These are phyloP conservation scores for Trametes sanguinea DNA, from an alignment of 768 basidiomycete genomes.

Conservation along the genomic window DNA sequence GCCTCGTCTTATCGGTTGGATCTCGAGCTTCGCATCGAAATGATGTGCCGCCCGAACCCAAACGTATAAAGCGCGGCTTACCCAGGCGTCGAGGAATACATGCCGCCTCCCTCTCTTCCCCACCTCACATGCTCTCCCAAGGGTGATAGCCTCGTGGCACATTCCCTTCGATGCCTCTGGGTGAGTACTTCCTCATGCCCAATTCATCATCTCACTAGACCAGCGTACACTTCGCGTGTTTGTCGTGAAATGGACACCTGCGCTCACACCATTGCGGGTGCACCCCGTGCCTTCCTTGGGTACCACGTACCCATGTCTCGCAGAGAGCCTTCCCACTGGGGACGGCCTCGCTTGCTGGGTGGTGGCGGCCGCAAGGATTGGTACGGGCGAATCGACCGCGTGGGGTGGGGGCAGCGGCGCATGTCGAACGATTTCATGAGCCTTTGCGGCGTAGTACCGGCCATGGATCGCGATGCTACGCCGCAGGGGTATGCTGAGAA, in stretches of 20 bases:
- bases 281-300: constrained; percentile 25
- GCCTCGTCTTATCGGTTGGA: constrained; percentile 4
- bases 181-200: no score
- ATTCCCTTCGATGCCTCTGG: no score
- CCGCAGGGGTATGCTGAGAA: no score
- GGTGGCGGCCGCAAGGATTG: constrained; percentile 36
- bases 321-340: constrained; percentile 20
- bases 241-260: no score
- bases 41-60: constrained; percentile 1
- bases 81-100: background rate
- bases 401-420: constrained; percentile 2
- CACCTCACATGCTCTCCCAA: background rate
- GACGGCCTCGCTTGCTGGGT: constrained; percentile 24
- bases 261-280: constrained; percentile 15
- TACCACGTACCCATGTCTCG: constrained; percentile 27
- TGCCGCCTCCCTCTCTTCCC: background rate
- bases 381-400: constrained; percentile 24
- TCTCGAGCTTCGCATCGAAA: constrained; percentile 3
- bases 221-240: no score
- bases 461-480: no score
- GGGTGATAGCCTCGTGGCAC: no score
- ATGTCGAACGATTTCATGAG: no score
- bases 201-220: no score
- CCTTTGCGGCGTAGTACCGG: no score
- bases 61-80: constrained; percentile 3